Evolutionary conservation across 176 grass and related monocot species (phyloP).

Genomic region (Hsuehochloa calcarea): DNA sequence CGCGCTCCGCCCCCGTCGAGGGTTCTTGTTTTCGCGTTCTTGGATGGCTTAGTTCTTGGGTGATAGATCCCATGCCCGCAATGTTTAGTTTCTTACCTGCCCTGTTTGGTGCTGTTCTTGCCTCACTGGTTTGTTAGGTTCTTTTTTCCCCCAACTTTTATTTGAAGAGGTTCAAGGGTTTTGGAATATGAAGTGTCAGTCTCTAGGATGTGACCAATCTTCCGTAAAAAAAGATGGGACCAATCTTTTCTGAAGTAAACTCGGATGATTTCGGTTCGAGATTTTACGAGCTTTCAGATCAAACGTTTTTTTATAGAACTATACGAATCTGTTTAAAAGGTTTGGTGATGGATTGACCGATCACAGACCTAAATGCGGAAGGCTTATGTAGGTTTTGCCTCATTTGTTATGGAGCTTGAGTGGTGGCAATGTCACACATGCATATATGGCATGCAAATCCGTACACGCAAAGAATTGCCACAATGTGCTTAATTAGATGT

Average conservation of each 20-base stretch:
- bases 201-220: neutral
- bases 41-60: neutral
- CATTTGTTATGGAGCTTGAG: neutral
- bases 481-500: neutral
- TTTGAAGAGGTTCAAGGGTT: neutral
- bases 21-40: neutral
- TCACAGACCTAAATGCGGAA: neutral
- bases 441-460: neutral
- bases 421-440: neutral
- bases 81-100: neutral
- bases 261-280: neutral
- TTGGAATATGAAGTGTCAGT: slow-evolving; percentile 21
- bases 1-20: neutral
- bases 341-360: neutral
- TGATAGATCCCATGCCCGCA: neutral
- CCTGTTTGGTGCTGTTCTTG: neutral
- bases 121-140: neutral
- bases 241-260: neutral
- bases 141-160: neutral
- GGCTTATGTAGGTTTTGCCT: neutral
- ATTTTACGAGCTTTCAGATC: neutral
- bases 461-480: neutral
- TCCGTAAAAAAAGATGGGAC: neutral
- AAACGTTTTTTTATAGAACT: neutral
- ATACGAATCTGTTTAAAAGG: neutral